Conservation (phyloP, 495 filamentous ascomycete species). For the Tuber microsphaerosporum region DNA sequence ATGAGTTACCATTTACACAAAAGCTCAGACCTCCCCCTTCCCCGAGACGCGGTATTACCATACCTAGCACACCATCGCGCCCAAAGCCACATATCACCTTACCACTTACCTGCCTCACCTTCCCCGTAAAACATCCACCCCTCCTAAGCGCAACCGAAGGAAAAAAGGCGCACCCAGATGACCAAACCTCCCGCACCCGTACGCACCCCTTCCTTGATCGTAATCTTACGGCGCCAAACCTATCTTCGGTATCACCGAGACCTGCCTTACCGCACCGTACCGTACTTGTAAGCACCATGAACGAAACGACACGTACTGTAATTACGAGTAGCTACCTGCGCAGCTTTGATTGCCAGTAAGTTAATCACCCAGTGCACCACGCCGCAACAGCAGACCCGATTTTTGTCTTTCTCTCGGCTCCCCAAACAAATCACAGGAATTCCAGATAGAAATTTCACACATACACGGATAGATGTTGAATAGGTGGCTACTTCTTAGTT, state of each 20-base stretch:
- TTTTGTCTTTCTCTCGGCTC: not conserved
- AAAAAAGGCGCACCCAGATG: not conserved
- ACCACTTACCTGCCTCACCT: not conserved
- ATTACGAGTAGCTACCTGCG: not conserved
- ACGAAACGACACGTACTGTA: not conserved
- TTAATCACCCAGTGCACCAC: not conserved
- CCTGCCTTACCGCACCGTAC: not conserved
- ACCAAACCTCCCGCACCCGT: not conserved
- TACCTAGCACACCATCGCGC: not conserved
- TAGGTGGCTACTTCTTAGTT: not conserved
- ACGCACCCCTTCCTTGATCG: not conserved
- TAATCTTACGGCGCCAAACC: not conserved
- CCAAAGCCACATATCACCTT: not conserved
- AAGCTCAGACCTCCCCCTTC: not conserved
- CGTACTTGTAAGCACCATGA: not conserved
- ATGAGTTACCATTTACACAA: not conserved
- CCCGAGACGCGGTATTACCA: not conserved
- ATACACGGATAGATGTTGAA: not conserved
- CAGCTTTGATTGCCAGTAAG: not conserved
- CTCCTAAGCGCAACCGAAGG: not conserved
- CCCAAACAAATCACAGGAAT: not conserved
- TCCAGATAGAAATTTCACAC: not conserved
- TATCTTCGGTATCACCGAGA: not conserved
- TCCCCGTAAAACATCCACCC: not conserved
- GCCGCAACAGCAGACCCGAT: not conserved